Evolutionary conservation across 2,329 filamentous ascomycete genomes (phyloP), one percentile per base, ranked within the genome.

Genomic region (Fusarium musae): DNA sequence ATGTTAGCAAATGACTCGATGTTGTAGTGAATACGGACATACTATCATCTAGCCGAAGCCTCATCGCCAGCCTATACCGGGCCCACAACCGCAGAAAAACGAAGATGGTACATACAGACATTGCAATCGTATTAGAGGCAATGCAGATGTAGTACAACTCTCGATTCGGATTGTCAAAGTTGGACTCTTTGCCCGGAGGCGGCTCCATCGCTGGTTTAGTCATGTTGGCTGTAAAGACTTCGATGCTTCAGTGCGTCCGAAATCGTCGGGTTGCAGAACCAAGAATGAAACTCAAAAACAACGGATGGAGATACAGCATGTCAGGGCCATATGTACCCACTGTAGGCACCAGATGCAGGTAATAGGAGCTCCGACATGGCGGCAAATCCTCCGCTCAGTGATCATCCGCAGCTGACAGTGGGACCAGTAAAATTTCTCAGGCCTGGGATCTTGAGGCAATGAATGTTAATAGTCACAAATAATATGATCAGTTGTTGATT

Each of bases 61-160:
- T 54, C 69, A 70, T 70, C 0, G 69, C 68, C 3, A 72, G 26
- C 6, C 69, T 70, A 12, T 72, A 69, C 4, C 69, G 42, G 9
- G 69, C 64, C 42, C 65, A 72, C 16, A 72, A 2, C 1, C 69
- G 42, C 5, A 73, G 19, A 36, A 53, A 64, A 16, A 73, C 52
- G 19, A 73, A 69, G 6, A 72, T 39, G 0, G 69, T 65, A 43
- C 69, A 72, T 0, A 73, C 17, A 1, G 59, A 21, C 32, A 72
- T 73, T 1, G 69, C 65, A n/a, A 72, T 69, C 0, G 49, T 4
- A 19, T 72, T 72, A 0, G 69, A 69, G 1, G 30, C 50, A 34
- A 72, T 72, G 19, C 69, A 72, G 5, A 73, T 66, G 46, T 72
- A 72, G 7, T 58, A 69, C 50, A 72, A 42, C 30, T 72, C 69